Evolutionary conservation across 257 asterid genomes (phyloP).

Genomic region (Solanum infundibuliforme): DNA sequence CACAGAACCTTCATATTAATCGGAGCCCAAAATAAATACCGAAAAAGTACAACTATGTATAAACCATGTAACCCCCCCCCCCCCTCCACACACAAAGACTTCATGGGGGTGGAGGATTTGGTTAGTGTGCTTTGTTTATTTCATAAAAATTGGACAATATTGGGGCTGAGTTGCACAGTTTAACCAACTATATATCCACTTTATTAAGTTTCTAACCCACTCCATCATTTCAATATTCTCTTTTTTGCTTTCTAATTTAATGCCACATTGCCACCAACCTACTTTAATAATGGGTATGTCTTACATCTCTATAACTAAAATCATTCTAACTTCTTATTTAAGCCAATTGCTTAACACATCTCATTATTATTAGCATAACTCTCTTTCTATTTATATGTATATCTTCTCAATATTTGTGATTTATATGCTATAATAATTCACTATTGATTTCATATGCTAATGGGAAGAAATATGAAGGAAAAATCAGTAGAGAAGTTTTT

Average conservation of each 20-base stretch:
- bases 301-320: background rate
- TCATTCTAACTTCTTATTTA: background rate
- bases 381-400: background rate
- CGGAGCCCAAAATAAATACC: background rate
- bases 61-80: background rate
- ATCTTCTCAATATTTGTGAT: background rate
- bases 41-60: background rate
- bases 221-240: background rate
- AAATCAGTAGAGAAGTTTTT: background rate
- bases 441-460: background rate
- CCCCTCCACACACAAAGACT: background rate
- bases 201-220: background rate
- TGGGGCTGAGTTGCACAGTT: background rate
- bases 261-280: background rate
- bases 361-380: background rate
- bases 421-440: background rate
- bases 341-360: background rate
- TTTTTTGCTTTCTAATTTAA: background rate
- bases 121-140: background rate
- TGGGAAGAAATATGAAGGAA: background rate
- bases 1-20: rapidly evolving
- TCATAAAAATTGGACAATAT: background rate
- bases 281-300: background rate
- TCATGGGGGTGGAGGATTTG: background rate
- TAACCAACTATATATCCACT: background rate